phyloP scores from a whole-genome alignment of 306 rosid species.

The Quercus alba region DNA sequence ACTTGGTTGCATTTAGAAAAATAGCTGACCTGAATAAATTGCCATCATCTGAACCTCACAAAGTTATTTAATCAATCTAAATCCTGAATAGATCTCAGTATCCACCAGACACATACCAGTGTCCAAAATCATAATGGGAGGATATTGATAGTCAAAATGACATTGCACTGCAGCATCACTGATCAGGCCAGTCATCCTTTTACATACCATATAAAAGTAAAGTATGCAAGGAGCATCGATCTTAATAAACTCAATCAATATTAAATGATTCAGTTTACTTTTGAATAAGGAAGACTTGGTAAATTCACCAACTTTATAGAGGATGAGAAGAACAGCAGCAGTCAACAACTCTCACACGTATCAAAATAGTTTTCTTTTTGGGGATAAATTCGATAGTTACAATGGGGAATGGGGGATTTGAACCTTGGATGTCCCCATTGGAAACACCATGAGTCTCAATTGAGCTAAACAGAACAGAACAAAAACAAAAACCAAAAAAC shows the following conservation, averaged over 20 bases:
- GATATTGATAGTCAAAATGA: not conserved
- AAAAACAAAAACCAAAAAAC: too few species aligned
- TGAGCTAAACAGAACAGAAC: too few species aligned
- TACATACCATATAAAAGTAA: not conserved
- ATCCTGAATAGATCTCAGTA: slow-evolving; percentile 12
- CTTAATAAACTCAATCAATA: slow-evolving; percentile 8
- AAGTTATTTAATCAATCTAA: slow-evolving; percentile 1
- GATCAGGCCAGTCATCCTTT: not conserved
- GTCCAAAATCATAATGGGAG: not conserved
- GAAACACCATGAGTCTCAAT: too few species aligned
- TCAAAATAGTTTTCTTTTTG: not conserved
- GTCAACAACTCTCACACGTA: slow-evolving; percentile 1
- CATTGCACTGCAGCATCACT: not conserved
- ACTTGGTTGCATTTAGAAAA: not conserved
- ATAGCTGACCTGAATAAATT: not conserved
- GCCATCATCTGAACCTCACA: slow-evolving; percentile 2
- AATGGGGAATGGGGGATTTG: too few species aligned
- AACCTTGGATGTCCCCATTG: too few species aligned
- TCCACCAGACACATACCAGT: slow-evolving; percentile 6
- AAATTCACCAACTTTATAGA: not conserved
- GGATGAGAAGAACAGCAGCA: not conserved
- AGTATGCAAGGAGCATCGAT: not conserved
- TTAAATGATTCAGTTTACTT: slow-evolving; percentile 1
- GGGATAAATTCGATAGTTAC: too few species aligned
- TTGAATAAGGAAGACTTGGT: not conserved